Evolutionary conservation across 2,329 filamentous ascomycete genomes (phyloP).

Genomic region (Exophiala sp.): DNA sequence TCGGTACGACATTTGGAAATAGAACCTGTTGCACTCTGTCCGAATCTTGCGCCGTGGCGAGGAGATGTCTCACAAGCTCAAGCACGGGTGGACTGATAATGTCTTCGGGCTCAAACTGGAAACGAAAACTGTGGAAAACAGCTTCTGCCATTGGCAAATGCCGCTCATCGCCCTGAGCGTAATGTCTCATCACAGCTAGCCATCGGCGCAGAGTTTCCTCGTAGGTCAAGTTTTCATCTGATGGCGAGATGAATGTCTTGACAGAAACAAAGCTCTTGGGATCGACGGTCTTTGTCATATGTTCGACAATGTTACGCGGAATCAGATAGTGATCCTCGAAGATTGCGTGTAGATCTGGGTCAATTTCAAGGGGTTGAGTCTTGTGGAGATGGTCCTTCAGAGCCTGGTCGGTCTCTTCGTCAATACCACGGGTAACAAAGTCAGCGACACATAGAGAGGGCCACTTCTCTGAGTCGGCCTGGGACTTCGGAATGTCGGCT

Average conservation of each 20-base stretch:
- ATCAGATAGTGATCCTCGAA: background rate
- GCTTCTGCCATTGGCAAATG: background rate
- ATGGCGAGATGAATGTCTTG: background rate
- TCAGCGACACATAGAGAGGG: too few relatives aligned
- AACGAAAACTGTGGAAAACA: background rate
- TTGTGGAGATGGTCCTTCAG: too few relatives aligned
- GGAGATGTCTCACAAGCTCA: conserved; percentile 14
- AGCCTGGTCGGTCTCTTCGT: too few relatives aligned
- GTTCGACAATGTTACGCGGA: background rate
- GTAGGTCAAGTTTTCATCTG: background rate
- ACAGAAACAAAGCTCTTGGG: background rate
- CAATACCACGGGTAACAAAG: too few relatives aligned
- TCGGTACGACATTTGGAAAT: conserved; percentile 7
- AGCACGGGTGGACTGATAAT: conserved; percentile 12
- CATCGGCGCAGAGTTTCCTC: background rate
- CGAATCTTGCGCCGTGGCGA: conserved; percentile 5
- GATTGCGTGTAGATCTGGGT: background rate
- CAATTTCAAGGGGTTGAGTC: too few relatives aligned
- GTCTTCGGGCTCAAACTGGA: background rate
- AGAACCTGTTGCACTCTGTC: conserved; percentile 12
- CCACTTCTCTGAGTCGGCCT: too few relatives aligned
- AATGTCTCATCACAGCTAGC: background rate
- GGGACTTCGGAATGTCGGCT: too few relatives aligned
- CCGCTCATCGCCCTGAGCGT: background rate
- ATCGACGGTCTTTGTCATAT: background rate